phyloP scores from a whole-genome alignment of 805 yeast genomes.

The Starmera pachycereana region DNA sequence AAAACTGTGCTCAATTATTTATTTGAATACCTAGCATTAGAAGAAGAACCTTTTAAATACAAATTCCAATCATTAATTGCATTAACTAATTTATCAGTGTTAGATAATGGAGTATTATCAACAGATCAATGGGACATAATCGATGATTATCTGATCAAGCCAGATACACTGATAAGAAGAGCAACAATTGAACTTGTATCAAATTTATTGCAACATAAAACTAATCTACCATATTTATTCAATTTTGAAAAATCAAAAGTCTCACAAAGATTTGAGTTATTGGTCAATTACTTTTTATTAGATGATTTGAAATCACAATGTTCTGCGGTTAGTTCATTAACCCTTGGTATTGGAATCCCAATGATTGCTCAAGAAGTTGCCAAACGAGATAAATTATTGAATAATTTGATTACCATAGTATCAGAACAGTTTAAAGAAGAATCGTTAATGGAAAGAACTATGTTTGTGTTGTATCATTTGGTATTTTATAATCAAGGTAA shows the following conservation, averaged over 20 bases:
- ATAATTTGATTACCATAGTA: constrained; percentile 17
- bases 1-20: constrained; percentile 34
- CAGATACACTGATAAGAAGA: constrained; percentile 39
- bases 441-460: constrained; percentile 22
- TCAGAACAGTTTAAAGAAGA: constrained; percentile 19
- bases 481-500: constrained; percentile 3
- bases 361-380: constrained; percentile 24
- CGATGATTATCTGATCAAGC: constrained; percentile 32
- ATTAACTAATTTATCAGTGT: constrained; percentile 54
- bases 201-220: constrained; percentile 38
- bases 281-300: constrained; percentile 30
- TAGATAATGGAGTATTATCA: constrained; percentile 26
- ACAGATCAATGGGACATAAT: constrained; percentile 33
- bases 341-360: constrained; percentile 24
- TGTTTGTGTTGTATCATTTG: constrained; percentile 20
- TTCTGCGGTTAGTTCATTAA: constrained; percentile 28
- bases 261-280: constrained; percentile 28
- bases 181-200: constrained; percentile 56
- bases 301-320: constrained; percentile 31
- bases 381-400: constrained; percentile 15
- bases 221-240: constrained; percentile 44
- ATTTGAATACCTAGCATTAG: constrained; percentile 27
- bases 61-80: constrained; percentile 51
- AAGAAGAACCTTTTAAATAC: constrained; percentile 20
- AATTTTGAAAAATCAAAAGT: constrained; percentile 32